These are phyloP conservation scores for Phaffia rhodozyma DNA, from an alignment of 1,284 basidiomycete genomes.

Conservation along the genomic window DNA sequence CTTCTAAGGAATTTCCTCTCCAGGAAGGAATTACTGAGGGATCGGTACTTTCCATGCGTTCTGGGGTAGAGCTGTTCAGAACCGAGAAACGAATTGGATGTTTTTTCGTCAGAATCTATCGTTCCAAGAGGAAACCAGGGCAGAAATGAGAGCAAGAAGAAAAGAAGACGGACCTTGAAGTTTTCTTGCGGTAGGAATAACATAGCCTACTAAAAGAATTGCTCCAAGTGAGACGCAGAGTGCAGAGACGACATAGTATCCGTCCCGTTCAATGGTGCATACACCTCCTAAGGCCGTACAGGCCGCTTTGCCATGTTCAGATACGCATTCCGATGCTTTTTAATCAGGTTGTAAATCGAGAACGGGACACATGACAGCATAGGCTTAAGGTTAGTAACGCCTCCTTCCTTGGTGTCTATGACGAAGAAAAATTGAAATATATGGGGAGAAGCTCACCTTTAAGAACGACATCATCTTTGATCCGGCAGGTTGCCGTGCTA, in stretches of 20 bases:
- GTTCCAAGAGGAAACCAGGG: not conserved
- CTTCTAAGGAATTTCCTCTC: no score
- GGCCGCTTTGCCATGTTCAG: conserved; percentile 69
- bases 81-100: not conserved
- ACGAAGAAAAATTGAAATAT: not conserved
- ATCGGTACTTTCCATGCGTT: conserved; percentile 35
- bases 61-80: conserved; percentile 28
- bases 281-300: conserved; percentile 65
- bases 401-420: no score
- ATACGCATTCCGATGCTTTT: conserved; percentile 69
- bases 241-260: conserved; percentile 77
- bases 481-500: conserved; percentile 65
- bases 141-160: not conserved
- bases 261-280: conserved; percentile 76
- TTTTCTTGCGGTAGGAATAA: conserved; percentile 69
- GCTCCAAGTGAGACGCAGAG: conserved; percentile 68
- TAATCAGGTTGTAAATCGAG: not conserved
- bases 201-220: conserved; percentile 58
- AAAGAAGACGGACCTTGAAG: conserved; percentile 57
- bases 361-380: no score
- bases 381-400: no score
- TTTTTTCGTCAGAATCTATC: conserved; percentile 4
- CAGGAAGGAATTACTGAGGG: conserved; percentile 16
- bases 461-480: conserved; percentile 47
- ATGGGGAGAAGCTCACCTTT: conserved; percentile 41